Evolutionary conservation across 305 asterid species (phyloP).

Genomic region (Lippia alba): DNA sequence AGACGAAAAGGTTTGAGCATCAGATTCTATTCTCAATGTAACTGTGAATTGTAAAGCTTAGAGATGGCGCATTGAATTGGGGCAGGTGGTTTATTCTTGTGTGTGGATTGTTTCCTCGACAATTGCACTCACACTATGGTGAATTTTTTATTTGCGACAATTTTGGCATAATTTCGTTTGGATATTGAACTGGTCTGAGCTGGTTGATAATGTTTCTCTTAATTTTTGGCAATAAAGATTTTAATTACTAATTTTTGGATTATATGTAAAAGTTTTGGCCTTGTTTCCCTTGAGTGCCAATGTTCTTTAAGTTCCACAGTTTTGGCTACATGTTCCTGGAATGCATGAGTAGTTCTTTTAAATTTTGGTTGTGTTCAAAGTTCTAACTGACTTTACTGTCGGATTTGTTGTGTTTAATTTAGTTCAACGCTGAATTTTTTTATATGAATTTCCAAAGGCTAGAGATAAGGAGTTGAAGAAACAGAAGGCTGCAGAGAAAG

Average conservation of each 20-base stretch:
- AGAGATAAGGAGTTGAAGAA: conserved; percentile 83
- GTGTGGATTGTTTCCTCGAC: conserved; percentile 16
- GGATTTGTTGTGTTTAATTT: neutral
- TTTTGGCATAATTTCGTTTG: neutral
- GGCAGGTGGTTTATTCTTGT: conserved; percentile 1
- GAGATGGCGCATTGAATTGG: neutral
- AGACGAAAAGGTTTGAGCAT: too few relatives aligned
- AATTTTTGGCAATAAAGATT: neutral
- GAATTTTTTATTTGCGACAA: neutral
- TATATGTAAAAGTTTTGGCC: neutral
- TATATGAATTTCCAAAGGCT: conserved; percentile 54
- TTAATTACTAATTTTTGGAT: neutral
- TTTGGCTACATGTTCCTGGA: neutral
- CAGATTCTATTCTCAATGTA: neutral
- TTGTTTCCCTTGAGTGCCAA: conserved; percentile 8
- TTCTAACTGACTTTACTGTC: conserved; percentile 5
- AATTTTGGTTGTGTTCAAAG: neutral
- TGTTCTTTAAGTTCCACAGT: neutral
- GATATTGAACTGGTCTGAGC: conserved; percentile 3
- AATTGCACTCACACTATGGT: neutral
- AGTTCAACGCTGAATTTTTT: conserved; percentile 11
- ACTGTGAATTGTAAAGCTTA: conserved; percentile 18
- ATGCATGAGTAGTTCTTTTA: neutral
- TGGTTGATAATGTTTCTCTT: neutral
- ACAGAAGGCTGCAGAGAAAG: conserved; percentile 88